Evolutionary conservation across 2,329 filamentous ascomycete species (phyloP), one percentile per base, ranked within the genome.

Genomic region (Colletotrichum theobromicola): DNA sequence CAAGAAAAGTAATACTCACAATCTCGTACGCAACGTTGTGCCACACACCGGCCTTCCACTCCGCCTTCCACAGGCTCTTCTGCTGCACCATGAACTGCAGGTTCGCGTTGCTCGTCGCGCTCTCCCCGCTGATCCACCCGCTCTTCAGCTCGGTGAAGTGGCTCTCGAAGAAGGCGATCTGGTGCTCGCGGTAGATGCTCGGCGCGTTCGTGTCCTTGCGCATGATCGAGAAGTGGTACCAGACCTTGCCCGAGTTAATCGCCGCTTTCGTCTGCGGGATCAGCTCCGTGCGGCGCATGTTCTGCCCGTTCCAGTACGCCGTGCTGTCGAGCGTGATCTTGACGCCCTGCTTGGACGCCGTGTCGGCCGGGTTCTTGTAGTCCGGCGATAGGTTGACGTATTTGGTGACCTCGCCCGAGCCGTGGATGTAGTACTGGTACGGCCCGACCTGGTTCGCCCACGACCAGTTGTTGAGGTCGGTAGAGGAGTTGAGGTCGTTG

Each of bases 341-440:
- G 77, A 90, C 90, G 21, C 93, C 93, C 82, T 94, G 90, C 42
- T 85, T 88, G 64, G 90, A 92, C 63, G 85, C 86, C 0, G 85
- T 86, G 81, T 94, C 93, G 77, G 88, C 89, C 0, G 92, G 90
- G 83, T 94, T 94, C 85, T 93, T 93, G 87, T 87, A 92, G 72
- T 84, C 82, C 0, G 90, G 82, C 3, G 88, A 89, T 2, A 94
- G 86, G 78, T 90, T 91, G 77, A 94, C 87, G 82, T 94, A 94
- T 78, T 89, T 84, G 26, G 86, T 87, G 10, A 91, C 87, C 1
- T 84, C 66, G 10, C 87, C 88, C 7, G 85, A 84, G 42, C 93
- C 93, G 84, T 95, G 93, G 81, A 94, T 94, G 85, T 94, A 94
- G 87, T 93, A 94, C 82, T 94, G 93, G 83, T 93, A 95, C 1